Base-by-base conservation (phyloP, 176 grass and related monocot species). In the Puya raimondii region DNA sequence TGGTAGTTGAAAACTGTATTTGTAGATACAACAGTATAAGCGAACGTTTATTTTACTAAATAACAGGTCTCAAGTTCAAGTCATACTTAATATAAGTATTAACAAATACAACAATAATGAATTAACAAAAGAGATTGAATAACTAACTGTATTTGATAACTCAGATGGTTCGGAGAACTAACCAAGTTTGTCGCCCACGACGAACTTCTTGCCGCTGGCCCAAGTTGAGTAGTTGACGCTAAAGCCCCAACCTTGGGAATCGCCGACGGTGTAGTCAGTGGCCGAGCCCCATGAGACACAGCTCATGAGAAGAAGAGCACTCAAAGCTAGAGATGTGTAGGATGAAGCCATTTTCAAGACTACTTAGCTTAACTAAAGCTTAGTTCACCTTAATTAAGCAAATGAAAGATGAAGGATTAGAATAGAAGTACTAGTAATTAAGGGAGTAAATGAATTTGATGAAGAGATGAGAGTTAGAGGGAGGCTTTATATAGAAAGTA, bases 1-100 rank as follows among this genome's bases (percentile, higher is more conserved):
- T 2, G 1, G 67, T 68, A 99, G 51, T 64, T 82, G 78, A 99
- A 99, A 71, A 54, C 94, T 99, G 89, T 64, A 75, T 11, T 17
- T 56, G 17, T 25, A 51, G 16, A 53, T 51, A 56, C 53, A 4
- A 9, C 18, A 47, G 42, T 27, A 10, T 42, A 9, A 15, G 14
- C 16, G 29, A 50, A 20, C 53, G 3, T 50, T 14, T 13, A 23
- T 2, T 1, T 26, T 26, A 26, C 1, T 2, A 26, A 26, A 26
- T 42, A 42, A 42, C 0, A 8, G 0, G 33, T 42, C 33, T 42
- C 4, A 1, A 42, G 12, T 70, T 16, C 17, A 58, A 47, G 59
- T 48, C 57, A 63, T 17, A 53, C 5, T 2, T 42, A 5, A 5
- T 4, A 5, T 33, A 4, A 6, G 29, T 1, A 23, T 23, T 23